Percentiles rank a stretch among this genome's conserved stretches.
phyloP scores from a whole-genome alignment of 2,329 filamentous ascomycete species.

The Ustilaginoidea virens region DNA sequence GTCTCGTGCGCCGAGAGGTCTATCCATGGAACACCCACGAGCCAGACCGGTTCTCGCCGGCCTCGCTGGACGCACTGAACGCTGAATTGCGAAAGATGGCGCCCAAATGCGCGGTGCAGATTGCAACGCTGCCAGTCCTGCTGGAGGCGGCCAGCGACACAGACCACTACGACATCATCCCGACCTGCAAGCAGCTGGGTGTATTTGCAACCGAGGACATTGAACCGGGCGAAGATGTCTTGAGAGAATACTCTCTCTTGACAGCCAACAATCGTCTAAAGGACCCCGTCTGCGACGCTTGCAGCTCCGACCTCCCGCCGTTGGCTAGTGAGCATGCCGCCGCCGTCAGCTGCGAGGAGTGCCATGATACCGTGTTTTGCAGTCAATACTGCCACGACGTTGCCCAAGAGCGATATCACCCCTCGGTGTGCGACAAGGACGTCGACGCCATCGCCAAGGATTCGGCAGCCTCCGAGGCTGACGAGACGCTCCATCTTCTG shows the following conservation, averaged over 20 bases:
- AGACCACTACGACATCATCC: constrained; percentile 31
- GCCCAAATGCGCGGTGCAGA: constrained; percentile 67
- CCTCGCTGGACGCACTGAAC: constrained; percentile 60
- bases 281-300: constrained; percentile 80
- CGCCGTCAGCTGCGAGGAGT: constrained; percentile 41
- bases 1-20: constrained; percentile 53
- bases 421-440: constrained; percentile 50
- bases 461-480: constrained; percentile 41
- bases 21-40: constrained; percentile 56
- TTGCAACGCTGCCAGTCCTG: constrained; percentile 61
- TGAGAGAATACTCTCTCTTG: constrained; percentile 71
- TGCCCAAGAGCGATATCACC: constrained; percentile 46
- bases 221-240: constrained; percentile 55
- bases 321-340: constrained; percentile 30
- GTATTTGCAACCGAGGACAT: constrained; percentile 81
- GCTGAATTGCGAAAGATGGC: constrained; percentile 50
- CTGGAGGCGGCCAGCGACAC: constrained; percentile 37
- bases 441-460: constrained; percentile 51
- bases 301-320: constrained; percentile 56
- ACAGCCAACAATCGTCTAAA: constrained; percentile 82
- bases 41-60: constrained; percentile 53
- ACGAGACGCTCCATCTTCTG: constrained; percentile 46
- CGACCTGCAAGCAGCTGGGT: constrained; percentile 63
- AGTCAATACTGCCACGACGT: constrained; percentile 40
- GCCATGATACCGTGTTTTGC: constrained; percentile 53